Percentiles rank a stretch among this genome's conserved stretches.
phyloP scores from a whole-genome alignment of 345 rosid genomes.

The Alliaria petiolata region DNA sequence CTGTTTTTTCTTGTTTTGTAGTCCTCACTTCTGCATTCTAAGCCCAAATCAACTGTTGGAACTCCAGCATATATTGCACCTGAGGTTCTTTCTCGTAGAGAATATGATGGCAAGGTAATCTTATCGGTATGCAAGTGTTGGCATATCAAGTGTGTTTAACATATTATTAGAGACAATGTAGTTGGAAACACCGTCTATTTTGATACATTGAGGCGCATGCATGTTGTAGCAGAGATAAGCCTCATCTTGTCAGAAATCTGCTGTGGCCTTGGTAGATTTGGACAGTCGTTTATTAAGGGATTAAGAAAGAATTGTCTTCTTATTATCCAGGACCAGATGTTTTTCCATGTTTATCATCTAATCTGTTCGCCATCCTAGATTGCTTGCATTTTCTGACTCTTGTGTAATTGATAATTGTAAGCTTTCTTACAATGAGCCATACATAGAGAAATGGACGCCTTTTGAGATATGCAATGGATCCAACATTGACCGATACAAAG shows the following conservation, averaged over 20 bases:
- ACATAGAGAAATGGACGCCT: not conserved
- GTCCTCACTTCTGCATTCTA: slow-evolving; percentile 75
- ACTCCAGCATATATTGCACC: slow-evolving; percentile 87
- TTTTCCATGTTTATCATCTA: too few species aligned
- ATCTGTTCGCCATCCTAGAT: too few species aligned
- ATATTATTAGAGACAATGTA: not conserved
- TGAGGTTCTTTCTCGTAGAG: slow-evolving; percentile 66
- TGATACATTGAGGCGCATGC: not conserved
- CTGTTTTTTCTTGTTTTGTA: slow-evolving; percentile 20
- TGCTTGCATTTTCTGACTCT: too few species aligned
- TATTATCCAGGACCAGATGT: not conserved
- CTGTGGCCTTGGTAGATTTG: not conserved
- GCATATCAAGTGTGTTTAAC: not conserved
- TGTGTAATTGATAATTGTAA: too few species aligned
- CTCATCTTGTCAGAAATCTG: too few species aligned
- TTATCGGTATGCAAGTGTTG: not conserved
- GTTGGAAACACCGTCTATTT: not conserved
- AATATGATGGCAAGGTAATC: slow-evolving; percentile 77
- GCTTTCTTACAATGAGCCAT: not conserved
- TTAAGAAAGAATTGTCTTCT: not conserved
- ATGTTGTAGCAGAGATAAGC: not conserved
- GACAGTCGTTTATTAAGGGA: not conserved
- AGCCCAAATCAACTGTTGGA: slow-evolving; percentile 77
- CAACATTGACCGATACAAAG: not conserved
- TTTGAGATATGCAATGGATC: too few species aligned